Conservation (phyloP, 2,329 filamentous ascomycete genomes). For the Dactylellina parvicollis region DNA sequence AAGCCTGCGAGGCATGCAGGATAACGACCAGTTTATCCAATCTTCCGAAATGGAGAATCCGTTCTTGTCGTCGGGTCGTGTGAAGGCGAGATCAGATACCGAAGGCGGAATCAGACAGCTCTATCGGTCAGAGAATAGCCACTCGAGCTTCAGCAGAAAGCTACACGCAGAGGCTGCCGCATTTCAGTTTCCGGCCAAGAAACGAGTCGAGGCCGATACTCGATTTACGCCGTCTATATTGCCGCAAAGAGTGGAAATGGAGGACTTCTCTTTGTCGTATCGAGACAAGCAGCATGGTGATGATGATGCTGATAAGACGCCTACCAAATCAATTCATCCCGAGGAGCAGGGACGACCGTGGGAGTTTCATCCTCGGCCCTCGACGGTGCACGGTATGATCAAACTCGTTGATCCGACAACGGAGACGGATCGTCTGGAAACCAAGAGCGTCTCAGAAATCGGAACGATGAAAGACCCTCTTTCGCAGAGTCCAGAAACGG, state of each 20-base stretch:
- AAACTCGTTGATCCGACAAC: background rate
- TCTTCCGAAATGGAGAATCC: conserved; percentile 36
- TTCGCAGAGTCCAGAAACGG: conserved; percentile 20
- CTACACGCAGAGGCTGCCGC: conserved; percentile 15
- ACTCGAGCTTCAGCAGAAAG: conserved; percentile 26
- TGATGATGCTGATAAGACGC: conserved; percentile 26
- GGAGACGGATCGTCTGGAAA: background rate
- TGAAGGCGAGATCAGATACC: conserved; percentile 43
- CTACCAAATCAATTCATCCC: conserved; percentile 1
- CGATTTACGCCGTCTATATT: conserved; percentile 29
- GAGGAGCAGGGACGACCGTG: conserved; percentile 8
- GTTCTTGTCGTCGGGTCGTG: conserved; percentile 12
- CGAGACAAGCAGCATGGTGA: conserved; percentile 6
- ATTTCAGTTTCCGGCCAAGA: conserved; percentile 12
- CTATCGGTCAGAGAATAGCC: conserved; percentile 25
- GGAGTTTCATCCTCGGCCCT: conserved; percentile 31
- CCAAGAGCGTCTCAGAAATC: conserved; percentile 27
- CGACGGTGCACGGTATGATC: conserved; percentile 8
- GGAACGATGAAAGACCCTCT: conserved; percentile 17
- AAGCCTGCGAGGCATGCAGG: conserved; percentile 9
- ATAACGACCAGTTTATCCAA: conserved; percentile 1
- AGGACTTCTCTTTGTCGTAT: background rate
- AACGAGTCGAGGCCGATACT: conserved; percentile 19
- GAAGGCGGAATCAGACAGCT: conserved; percentile 40
- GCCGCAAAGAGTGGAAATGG: conserved; percentile 2